Evolutionary conservation across 345 rosid genomes (phyloP), one percentile per base, ranked within the genome.

Genomic region (Aquilaria sinensis): DNA sequence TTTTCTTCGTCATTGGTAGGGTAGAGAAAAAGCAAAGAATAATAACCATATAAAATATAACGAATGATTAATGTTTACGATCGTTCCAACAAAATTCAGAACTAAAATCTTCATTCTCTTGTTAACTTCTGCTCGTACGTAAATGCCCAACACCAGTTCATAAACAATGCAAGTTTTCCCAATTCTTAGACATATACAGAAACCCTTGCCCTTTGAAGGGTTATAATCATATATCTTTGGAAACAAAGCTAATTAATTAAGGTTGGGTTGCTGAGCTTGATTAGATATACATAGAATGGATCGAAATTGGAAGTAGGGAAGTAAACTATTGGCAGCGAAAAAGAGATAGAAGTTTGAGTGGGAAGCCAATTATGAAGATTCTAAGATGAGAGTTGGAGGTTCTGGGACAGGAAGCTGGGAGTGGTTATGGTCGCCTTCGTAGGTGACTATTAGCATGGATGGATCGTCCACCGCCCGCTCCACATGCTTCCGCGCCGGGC

Each of bases 401-500:
- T 90, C 96, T 32, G 80, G 87, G 53, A 82, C 62, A 12, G 92
- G 78, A 11, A 85, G 82, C 5, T 4, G 8, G 31, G 81, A 61
- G 73, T 93, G 98, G 41, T 77, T 85, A 72, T 94, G 99, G 53
- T 94, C 97, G 51, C 92, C 97, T 75, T 94, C 99, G 57, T 94
- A 94, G 8, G 99, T 88, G 52, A 94, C 93, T 15, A 88, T 72
- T 33, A 94, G 75, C 91, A 90, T 85, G 6, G 88, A 15, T 9
- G 96, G 85, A 74, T 94, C 96, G 53, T 94, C 99, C 0, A 78
- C 64, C 1, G 97, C 95, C 69, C 99, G 72, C 78, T 94, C 99
- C 6, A 94, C 97, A 58, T 94, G 99, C 60, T 94, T 94, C 71
- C 99, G 85, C 1, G 97, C 99, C 3, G 99, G 97, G 57, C 99